These are phyloP conservation scores for Penicillium salamii DNA, from an alignment of 495 filamentous ascomycete genomes.

Conservation along the genomic window DNA sequence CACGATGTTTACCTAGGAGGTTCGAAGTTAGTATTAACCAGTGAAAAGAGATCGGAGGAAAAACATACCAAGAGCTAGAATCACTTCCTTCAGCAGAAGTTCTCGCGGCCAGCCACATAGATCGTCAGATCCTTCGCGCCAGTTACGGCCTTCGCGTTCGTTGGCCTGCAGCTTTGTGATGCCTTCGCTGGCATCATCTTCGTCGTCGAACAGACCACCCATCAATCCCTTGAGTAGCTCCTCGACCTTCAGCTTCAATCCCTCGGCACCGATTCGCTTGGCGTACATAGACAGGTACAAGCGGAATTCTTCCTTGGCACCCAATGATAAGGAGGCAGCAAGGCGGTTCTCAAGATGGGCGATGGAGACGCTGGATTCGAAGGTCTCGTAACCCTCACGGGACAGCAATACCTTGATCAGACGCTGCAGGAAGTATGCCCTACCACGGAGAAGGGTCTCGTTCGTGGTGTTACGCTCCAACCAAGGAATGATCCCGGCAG, in stretches of 20 bases:
- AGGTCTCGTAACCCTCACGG: constrained; percentile 85
- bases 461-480: constrained; percentile 92
- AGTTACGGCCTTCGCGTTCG: constrained; percentile 56
- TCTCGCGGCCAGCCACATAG: constrained; percentile 87
- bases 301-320: constrained; percentile 85
- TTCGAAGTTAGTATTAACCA: constrained; percentile 27
- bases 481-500: constrained; percentile 87
- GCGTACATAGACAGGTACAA: constrained; percentile 94
- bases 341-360: constrained; percentile 95
- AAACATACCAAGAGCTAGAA: constrained; percentile 83
- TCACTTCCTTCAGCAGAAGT: constrained; percentile 82
- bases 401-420: constrained; percentile 82
- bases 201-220: constrained; percentile 62
- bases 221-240: constrained; percentile 79
- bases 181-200: constrained; percentile 35
- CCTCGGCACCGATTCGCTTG: constrained; percentile 89
- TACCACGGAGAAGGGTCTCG: constrained; percentile 85
- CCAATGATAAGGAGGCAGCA: constrained; percentile 80
- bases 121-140: constrained; percentile 46
- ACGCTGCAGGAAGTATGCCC: constrained; percentile 83
- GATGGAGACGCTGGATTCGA: constrained; percentile 87
- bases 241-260: constrained; percentile 80
- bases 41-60: neutral
- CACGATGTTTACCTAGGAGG: constrained; percentile 81
- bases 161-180: constrained; percentile 52